Evolutionary conservation across 768 basidiomycete species (phyloP), one percentile per base, ranked within the genome.

Genomic region (Candolleomyces eurysporus): DNA sequence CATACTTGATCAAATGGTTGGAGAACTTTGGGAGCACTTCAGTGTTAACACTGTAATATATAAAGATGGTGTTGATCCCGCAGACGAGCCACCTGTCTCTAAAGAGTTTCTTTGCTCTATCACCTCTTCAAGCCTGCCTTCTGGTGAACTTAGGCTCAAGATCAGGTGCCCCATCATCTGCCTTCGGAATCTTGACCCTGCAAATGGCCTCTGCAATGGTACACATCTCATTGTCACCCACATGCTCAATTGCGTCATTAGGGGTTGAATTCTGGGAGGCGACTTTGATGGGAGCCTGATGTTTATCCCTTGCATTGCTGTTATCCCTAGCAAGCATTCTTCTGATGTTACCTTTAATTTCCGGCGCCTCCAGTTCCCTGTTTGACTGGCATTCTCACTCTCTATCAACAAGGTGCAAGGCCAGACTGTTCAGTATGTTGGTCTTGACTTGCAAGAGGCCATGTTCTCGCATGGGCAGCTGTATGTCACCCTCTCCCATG

Each of bases 391-490:
- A 5, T 80, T 79, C 71, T 72, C 73, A 0, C 67, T 78, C 57
- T 71, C 70, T 10, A 77, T 79, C 60, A 79, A 80, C 65, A 79
- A 79, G 58, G 60, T 74, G 6, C 77, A 78, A 65, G 59, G 68
- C 61, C 77, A 79, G 56, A 79, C 75, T 17, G 68, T 78, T 0
- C 63, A 65, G 43, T 49, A 65, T 62, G 72, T 77, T 21, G 75
- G 75, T 3, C n/a, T 79, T 21, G 69, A 78, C 54, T 62, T 79
- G 0, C 61, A 63, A 3, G 54, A 39, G 10, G 66, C 73, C 14
- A 72, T 77, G 0, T 79, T 79, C 61, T 42, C 70, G 1, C 78
- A 79, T 73, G 75, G 77, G 7, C 76, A 78, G 53, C 67, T 78
- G 0, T 76, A 79, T 71, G 75, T 76, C 22, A 75, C 73, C 2